Evolutionary conservation across 208 protist genomes (phyloP).

Genomic region (Leishmania amazonensis): DNA sequence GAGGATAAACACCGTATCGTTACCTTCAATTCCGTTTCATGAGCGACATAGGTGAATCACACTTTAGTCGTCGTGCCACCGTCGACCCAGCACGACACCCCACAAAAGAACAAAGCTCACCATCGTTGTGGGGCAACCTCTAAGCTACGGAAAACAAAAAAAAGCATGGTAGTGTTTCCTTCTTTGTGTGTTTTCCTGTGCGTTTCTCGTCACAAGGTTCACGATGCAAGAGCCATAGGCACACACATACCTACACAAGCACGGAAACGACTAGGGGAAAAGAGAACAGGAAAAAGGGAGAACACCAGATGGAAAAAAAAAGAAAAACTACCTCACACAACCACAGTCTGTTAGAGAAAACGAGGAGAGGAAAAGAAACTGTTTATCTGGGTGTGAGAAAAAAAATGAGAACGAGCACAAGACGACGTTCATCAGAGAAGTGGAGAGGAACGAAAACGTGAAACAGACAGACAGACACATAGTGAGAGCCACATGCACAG

Average conservation of each 20-base stretch:
- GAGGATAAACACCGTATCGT: not conserved
- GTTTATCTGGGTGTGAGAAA: not conserved
- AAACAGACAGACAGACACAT: not conserved
- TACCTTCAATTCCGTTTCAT: not conserved
- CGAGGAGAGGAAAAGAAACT: not conserved
- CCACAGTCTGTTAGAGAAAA: not conserved
- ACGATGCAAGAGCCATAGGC: not conserved
- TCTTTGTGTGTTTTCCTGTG: not conserved
- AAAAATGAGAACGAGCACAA: not conserved
- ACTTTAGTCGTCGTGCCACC: not conserved
- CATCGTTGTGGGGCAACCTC: not conserved
- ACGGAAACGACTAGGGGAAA: not conserved
- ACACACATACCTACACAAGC: not conserved
- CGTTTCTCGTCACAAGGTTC: not conserved
- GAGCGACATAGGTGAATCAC: not conserved
- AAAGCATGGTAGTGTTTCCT: not conserved
- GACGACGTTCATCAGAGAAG: constrained; percentile 1
- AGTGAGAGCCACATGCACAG: not conserved
- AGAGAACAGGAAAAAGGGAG: not conserved
- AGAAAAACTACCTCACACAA: not conserved
- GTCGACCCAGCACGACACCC: not conserved
- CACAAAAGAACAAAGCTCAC: not conserved
- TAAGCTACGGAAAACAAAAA: not conserved
- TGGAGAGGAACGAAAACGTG: constrained; percentile 1
- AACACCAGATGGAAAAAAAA: not conserved